phyloP scores from a whole-genome alignment of 1,139 yeast species.

The Suhomyces anneliseae region DNA sequence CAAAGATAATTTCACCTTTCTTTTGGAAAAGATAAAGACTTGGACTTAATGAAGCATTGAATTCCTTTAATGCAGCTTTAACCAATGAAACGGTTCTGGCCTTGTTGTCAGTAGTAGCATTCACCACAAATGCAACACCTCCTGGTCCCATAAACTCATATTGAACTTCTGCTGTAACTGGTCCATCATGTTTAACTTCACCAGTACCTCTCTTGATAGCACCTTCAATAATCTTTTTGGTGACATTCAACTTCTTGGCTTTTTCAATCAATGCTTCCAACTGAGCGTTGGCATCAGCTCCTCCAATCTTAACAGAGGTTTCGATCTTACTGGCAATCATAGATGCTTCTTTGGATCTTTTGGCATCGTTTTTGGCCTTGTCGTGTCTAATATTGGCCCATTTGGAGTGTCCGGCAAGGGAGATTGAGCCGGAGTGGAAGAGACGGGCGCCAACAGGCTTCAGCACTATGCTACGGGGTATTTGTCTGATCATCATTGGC shows the following conservation, averaged over 20 bases:
- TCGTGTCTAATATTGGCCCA: slow-evolving; percentile 96
- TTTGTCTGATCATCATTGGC: background rate
- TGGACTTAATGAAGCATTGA: slow-evolving; percentile 72
- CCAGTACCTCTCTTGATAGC: slow-evolving; percentile 88
- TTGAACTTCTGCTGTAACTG: slow-evolving; percentile 41
- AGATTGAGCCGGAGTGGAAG: slow-evolving; percentile 16
- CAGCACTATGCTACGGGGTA: background rate
- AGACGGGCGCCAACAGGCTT: background rate
- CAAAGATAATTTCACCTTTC: slow-evolving; percentile 67
- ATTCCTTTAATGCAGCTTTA: slow-evolving; percentile 72
- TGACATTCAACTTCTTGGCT: slow-evolving; percentile 75
- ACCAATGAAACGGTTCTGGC: slow-evolving; percentile 76
- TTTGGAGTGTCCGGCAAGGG: slow-evolving; percentile 76
- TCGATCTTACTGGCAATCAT: slow-evolving; percentile 73
- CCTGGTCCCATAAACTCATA: slow-evolving; percentile 95
- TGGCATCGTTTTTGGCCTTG: slow-evolving; percentile 89
- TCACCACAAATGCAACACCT: slow-evolving; percentile 81
- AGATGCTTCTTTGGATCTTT: slow-evolving; percentile 67
- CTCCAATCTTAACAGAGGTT: slow-evolving; percentile 62
- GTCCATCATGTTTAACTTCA: slow-evolving; percentile 35
- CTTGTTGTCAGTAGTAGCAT: slow-evolving; percentile 86
- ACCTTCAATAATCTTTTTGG: slow-evolving; percentile 80
- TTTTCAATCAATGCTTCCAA: slow-evolving; percentile 73
- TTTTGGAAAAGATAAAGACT: slow-evolving; percentile 74
- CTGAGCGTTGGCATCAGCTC: slow-evolving; percentile 65